Evolutionary conservation across 768 basidiomycete species (phyloP).

Genomic region (Suillus occidentalis): DNA sequence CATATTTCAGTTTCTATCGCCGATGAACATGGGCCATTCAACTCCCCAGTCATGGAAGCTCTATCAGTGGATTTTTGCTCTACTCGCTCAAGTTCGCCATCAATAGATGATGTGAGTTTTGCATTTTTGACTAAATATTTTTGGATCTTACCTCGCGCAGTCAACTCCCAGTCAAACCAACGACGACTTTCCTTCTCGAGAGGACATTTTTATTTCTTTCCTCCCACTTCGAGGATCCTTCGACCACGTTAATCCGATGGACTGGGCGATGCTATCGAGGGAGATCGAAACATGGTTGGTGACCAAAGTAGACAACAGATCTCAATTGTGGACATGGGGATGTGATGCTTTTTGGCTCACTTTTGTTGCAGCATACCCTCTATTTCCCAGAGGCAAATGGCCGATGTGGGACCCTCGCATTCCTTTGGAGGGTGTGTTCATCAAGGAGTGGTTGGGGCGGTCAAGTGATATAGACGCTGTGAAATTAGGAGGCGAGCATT

Average conservation of each 20-base stretch:
- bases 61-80: neutral
- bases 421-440: constrained; percentile 8
- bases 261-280: neutral
- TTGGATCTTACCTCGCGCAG: neutral
- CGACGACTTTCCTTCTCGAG: neutral
- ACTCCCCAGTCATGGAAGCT: neutral
- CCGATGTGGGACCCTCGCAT: constrained; percentile 9
- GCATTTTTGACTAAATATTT: neutral
- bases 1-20: neutral
- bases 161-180: neutral
- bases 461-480: neutral
- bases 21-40: neutral
- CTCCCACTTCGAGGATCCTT: neutral
- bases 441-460: constrained; percentile 6
- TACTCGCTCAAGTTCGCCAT: neutral
- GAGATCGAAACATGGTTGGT: constrained; percentile 6
- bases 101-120: neutral
- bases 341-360: constrained; percentile 13
- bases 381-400: constrained; percentile 12
- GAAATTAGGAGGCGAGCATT: neutral
- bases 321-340: constrained; percentile 1
- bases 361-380: constrained; percentile 9
- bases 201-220: neutral
- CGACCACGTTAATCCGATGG: neutral
- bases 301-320: neutral